Conservation (phyloP, 768 basidiomycete genomes). For the Steccherinum ochraceum region DNA sequence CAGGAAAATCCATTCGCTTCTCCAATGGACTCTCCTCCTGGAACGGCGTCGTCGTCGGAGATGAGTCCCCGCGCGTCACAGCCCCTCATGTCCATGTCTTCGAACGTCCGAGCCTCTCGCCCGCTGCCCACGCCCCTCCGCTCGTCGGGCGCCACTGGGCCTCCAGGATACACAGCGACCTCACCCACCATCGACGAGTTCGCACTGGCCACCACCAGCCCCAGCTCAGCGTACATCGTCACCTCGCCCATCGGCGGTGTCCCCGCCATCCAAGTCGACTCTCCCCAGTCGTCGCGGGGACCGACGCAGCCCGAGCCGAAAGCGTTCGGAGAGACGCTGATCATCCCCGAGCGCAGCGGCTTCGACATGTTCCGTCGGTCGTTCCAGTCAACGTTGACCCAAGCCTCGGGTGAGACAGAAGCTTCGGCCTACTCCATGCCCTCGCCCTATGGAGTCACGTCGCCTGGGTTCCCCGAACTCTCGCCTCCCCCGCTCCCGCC, state of each 20-base stretch:
- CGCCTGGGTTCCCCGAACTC: neutral
- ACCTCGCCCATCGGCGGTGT: neutral
- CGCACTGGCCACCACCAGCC: neutral
- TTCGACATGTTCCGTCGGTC: neutral
- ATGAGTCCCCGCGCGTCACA: too few relatives aligned
- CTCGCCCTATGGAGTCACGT: too few relatives aligned
- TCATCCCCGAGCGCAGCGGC: too few relatives aligned
- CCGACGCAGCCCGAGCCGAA: too few relatives aligned
- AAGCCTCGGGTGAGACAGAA: neutral
- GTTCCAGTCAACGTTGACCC: neutral
- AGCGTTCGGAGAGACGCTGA: too few relatives aligned
- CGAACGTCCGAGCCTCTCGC: too few relatives aligned
- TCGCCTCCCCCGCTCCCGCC: neutral
- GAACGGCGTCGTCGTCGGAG: too few relatives aligned
- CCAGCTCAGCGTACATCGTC: neutral
- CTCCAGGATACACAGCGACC: neutral
- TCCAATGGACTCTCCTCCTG: too few relatives aligned
- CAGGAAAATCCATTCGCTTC: too few relatives aligned
- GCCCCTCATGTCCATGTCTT: too few relatives aligned
- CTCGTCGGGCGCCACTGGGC: neutral
- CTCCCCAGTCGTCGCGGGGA: neutral
- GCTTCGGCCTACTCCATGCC: neutral
- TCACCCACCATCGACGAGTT: neutral
- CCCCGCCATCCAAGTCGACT: neutral
- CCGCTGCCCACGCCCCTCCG: neutral